Percentiles rank a stretch among this genome's conserved stretches.
These are phyloP conservation scores for Leccinum truebloodii DNA, from an alignment of 768 basidiomycete genomes.

Conservation along the genomic window DNA sequence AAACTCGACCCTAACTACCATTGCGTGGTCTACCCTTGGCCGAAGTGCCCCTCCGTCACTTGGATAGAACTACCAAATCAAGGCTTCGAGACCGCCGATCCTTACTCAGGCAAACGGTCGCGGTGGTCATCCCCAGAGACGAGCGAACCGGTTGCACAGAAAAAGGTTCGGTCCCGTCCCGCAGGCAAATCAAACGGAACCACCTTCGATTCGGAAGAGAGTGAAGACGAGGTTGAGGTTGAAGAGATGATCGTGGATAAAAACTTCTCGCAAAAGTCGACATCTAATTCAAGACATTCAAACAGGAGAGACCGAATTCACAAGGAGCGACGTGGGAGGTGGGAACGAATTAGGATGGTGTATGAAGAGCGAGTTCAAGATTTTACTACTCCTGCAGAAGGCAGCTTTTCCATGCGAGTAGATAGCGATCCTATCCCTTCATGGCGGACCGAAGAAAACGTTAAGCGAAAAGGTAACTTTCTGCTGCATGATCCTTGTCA, in stretches of 20 bases:
- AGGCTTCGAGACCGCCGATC: conserved; percentile 7
- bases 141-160: conserved; percentile 16
- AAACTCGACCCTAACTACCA: conserved; percentile 77
- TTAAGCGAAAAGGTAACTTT: conserved; percentile 53
- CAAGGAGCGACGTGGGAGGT: conserved; percentile 29
- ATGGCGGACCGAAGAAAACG: conserved; percentile 28
- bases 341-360: conserved; percentile 24
- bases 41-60: conserved; percentile 33
- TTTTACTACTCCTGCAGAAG: conserved; percentile 25
- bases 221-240: conserved; percentile 48
- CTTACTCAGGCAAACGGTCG: conserved; percentile 29
- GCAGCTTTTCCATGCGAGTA: conserved; percentile 36
- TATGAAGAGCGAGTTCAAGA: conserved; percentile 35
- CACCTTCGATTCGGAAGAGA: conserved; percentile 32
- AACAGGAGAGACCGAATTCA: conserved; percentile 35
- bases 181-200: conserved; percentile 24
- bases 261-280: conserved; percentile 21
- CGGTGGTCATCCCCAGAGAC: conserved; percentile 28
- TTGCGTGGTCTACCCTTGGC: conserved; percentile 53
- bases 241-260: conserved; percentile 52
- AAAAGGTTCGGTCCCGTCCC: conserved; percentile 28
- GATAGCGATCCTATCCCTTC: conserved; percentile 22
- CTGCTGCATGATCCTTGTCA: not conserved
- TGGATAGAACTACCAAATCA: conserved; percentile 18
- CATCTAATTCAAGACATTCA: conserved; percentile 20